phyloP scores from a whole-genome alignment of 768 basidiomycete species.

The Boletus eberwhitei region DNA sequence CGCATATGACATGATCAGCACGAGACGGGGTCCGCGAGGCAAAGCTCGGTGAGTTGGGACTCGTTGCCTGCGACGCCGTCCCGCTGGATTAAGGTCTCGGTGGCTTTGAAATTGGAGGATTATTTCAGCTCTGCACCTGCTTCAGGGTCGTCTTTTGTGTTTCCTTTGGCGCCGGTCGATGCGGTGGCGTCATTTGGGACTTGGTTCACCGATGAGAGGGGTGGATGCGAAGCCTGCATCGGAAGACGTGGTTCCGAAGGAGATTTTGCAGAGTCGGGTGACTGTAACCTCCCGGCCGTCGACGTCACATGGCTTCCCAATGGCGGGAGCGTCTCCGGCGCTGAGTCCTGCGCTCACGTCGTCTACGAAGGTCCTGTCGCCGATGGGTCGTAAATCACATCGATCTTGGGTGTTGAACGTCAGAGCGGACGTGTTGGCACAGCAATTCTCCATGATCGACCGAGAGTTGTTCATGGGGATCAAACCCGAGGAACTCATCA shows the following conservation, averaged over 20 bases:
- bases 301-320: conserved; percentile 30
- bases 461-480: conserved; percentile 81
- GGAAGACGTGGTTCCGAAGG: conserved; percentile 64
- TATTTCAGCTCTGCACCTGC: conserved; percentile 19
- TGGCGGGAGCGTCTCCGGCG: conserved; percentile 14
- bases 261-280: conserved; percentile 62
- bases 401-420: conserved; percentile 70
- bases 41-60: conserved; percentile 2
- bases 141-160: conserved; percentile 15
- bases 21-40: conserved; percentile 27
- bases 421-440: conserved; percentile 60
- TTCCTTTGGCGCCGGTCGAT: conserved; percentile 17
- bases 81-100: conserved; percentile 19
- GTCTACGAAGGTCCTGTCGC: conserved; percentile 35
- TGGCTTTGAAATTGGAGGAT: conserved; percentile 21
- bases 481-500: conserved; percentile 85
- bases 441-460: conserved; percentile 86
- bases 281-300: conserved; percentile 40
- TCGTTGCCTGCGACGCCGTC: conserved; percentile 20
- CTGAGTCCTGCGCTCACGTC: conserved; percentile 20
- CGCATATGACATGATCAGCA: conserved; percentile 30
- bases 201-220: conserved; percentile 31
- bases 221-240: conserved; percentile 46
- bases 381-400: conserved; percentile 45
- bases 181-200: neutral